A percentile compares a stretch with the other conserved stretches of the same genome.
phyloP scores from a whole-genome alignment of 345 rosid species.

The Theobroma cacao region DNA sequence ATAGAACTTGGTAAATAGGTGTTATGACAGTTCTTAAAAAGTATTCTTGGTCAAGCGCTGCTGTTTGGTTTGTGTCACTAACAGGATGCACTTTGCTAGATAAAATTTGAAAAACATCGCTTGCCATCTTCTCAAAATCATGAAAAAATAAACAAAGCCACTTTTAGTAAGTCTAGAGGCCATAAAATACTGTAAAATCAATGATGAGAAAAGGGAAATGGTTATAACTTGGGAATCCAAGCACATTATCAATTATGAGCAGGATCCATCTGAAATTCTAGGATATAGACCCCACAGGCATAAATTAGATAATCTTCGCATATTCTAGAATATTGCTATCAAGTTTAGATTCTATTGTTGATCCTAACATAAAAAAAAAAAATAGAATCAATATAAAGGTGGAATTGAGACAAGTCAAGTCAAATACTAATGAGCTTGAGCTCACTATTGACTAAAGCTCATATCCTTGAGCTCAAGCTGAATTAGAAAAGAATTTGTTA shows the following conservation, averaged over 20 bases:
- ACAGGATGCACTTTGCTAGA: conserved; percentile 50
- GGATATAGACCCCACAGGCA: neutral
- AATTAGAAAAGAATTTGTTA: too few relatives aligned
- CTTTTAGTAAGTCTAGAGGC: neutral
- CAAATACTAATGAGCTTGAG: neutral
- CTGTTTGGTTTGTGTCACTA: conserved; percentile 41
- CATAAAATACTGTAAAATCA: neutral
- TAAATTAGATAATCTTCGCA: neutral
- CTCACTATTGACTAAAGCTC: neutral
- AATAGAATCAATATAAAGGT: neutral
- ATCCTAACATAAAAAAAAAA: neutral
- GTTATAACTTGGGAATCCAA: neutral
- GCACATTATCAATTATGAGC: neutral
- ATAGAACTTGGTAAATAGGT: conserved; percentile 76
- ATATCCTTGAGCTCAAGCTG: too few relatives aligned
- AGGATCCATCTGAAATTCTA: neutral
- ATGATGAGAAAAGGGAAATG: conserved; percentile 2
- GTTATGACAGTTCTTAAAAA: conserved; percentile 75
- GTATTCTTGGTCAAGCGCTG: conserved; percentile 66
- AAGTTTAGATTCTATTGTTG: neutral
- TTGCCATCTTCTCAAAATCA: conserved; percentile 67
- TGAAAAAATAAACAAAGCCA: neutral
- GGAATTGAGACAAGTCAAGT: neutral
- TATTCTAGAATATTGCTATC: neutral
- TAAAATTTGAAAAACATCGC: conserved; percentile 52